These are phyloP conservation scores for Balakata baccata DNA, from an alignment of 345 rosid species.

Conservation along the genomic window DNA sequence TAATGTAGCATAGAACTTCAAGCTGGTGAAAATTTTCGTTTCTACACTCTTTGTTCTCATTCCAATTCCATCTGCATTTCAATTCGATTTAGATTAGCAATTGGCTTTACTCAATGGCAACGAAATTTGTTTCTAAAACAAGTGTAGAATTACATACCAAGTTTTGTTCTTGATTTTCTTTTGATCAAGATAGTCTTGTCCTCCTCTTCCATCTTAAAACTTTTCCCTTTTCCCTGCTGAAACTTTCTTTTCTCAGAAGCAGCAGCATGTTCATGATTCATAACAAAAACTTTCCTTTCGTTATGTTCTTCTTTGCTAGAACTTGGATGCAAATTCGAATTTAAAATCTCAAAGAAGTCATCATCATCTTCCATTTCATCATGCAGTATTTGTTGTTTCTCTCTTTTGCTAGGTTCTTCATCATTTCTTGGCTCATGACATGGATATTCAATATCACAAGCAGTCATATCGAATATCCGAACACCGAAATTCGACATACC, in stretches of 20 bases:
- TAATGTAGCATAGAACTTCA: not conserved
- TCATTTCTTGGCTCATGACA: not conserved
- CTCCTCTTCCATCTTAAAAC: not conserved
- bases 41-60: not conserved
- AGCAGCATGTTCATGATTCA: not conserved
- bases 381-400: not conserved
- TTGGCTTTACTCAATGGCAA: too few relatives aligned
- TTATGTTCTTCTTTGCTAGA: not conserved
- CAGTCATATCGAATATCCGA: not conserved
- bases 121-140: too few relatives aligned
- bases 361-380: not conserved
- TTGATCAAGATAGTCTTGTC: not conserved
- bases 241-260: not conserved
- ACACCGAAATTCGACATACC: conserved; percentile 12
- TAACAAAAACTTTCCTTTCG: too few relatives aligned
- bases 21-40: not conserved
- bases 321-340: not conserved
- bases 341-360: not conserved
- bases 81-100: too few relatives aligned
- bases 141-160: not conserved
- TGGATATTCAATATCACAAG: conserved; percentile 6
- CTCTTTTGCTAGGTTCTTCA: not conserved
- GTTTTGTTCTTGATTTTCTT: not conserved
- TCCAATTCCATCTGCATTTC: not conserved
- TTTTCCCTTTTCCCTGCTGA: not conserved